phyloP scores from a whole-genome alignment of 345 rosid genomes.

The Erodium maritimum region DNA sequence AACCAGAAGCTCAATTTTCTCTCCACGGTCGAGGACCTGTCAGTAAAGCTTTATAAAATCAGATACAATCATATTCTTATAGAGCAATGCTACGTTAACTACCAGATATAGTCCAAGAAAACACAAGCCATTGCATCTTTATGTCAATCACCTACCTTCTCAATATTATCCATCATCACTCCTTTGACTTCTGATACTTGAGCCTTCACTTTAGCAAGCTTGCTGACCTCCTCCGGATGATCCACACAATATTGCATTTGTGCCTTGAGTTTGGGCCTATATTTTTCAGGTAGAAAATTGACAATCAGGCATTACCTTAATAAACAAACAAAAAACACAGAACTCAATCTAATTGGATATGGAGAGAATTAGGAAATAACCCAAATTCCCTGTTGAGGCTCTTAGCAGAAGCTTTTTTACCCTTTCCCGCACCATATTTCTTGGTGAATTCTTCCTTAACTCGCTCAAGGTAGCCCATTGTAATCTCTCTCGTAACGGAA shows the following conservation, averaged over 20 bases:
- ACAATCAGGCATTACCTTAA: neutral
- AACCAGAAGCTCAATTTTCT: conserved; percentile 68
- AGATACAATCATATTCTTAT: neutral
- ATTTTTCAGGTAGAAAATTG: conserved; percentile 13
- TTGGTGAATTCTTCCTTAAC: conserved; percentile 52
- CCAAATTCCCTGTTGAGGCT: conserved; percentile 76
- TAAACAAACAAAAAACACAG: neutral
- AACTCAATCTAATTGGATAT: neutral
- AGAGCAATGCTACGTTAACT: neutral
- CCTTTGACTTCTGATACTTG: conserved; percentile 98
- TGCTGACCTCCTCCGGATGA: conserved; percentile 95
- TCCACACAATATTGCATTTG: conserved; percentile 94
- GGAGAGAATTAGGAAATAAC: conserved; percentile 16
- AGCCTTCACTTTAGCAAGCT: conserved; percentile 95
- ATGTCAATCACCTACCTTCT: conserved; percentile 42
- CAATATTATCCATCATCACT: conserved; percentile 99
- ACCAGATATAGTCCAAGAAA: conserved; percentile 27
- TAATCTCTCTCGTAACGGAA: conserved; percentile 42
- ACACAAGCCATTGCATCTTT: conserved; percentile 42
- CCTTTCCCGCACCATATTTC: conserved; percentile 72
- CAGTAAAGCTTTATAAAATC: neutral
- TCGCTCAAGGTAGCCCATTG: conserved; percentile 56
- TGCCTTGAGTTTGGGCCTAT: conserved; percentile 81
- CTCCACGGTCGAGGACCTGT: conserved; percentile 74
- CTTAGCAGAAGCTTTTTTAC: conserved; percentile 62